Conservation (phyloP, 495 filamentous ascomycete genomes). For the Penicillium canariense region DNA sequence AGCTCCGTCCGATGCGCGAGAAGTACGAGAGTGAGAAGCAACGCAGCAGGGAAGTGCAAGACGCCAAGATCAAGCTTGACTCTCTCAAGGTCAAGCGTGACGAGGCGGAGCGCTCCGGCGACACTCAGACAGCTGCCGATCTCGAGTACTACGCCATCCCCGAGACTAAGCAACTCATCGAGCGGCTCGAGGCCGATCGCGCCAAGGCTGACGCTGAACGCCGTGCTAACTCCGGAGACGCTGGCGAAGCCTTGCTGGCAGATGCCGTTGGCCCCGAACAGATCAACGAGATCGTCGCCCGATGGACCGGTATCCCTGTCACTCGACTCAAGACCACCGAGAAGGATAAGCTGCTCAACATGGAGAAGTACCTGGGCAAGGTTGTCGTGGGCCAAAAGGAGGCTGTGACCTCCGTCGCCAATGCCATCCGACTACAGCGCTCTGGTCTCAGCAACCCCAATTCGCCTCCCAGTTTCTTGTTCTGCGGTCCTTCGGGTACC, state of each 20-base stretch:
- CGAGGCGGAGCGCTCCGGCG: constrained; percentile 82
- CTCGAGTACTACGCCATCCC: constrained; percentile 97
- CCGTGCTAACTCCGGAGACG: constrained; percentile 52
- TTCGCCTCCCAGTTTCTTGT: constrained; percentile 94
- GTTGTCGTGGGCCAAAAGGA: constrained; percentile 92
- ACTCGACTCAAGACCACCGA: constrained; percentile 90
- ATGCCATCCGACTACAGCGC: constrained; percentile 90
- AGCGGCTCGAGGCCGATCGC: constrained; percentile 77
- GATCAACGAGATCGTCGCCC: constrained; percentile 96
- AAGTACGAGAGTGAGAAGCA: constrained; percentile 92
- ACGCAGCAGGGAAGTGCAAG: constrained; percentile 86
- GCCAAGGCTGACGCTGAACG: constrained; percentile 71
- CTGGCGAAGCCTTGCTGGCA: constrained; percentile 68
- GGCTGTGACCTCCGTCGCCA: constrained; percentile 89
- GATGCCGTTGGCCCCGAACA: constrained; percentile 96
- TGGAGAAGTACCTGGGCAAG: constrained; percentile 82
- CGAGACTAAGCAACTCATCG: constrained; percentile 78
- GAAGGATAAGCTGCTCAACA: constrained; percentile 93
- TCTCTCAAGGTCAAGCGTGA: constrained; percentile 83
- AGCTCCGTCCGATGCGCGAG: constrained; percentile 85
- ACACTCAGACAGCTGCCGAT: constrained; percentile 80
- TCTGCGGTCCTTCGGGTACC: constrained; percentile 96
- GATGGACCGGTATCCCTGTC: constrained; percentile 96
- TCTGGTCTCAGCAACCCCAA: constrained; percentile 94
- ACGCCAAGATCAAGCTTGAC: constrained; percentile 94